A percentile compares a stretch with the other conserved stretches of the same genome.
Conservation (phyloP, 768 basidiomycete species). For the Psilocybe tampanensis region DNA sequence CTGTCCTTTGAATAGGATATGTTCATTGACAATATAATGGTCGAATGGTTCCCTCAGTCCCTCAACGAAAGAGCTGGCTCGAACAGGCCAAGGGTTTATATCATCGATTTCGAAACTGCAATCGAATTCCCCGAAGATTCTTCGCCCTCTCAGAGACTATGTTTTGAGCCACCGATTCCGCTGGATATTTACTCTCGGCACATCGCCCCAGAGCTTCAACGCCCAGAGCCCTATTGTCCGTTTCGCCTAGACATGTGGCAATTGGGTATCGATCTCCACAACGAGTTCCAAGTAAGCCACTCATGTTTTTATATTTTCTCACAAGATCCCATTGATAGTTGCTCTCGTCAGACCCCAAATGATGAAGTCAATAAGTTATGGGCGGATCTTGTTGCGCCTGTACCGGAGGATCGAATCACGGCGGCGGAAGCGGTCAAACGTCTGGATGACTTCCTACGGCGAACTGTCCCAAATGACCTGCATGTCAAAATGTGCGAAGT, state of each 20-base stretch:
- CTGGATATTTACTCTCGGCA: not conserved
- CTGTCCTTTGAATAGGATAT: slow-evolving; percentile 4
- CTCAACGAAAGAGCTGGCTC: not conserved
- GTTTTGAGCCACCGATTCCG: not conserved
- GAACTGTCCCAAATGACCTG: not conserved
- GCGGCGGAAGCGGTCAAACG: not conserved
- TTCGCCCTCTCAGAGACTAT: not conserved
- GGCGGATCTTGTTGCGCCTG: not conserved
- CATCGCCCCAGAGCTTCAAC: slow-evolving; percentile 1
- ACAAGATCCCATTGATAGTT: not conserved
- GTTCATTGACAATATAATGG: slow-evolving; percentile 6
- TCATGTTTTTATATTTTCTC: not conserved
- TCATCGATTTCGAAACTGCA: slow-evolving; percentile 17
- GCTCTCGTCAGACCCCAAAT: not conserved
- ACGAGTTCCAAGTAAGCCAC: not conserved
- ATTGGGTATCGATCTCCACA: slow-evolving; percentile 2
- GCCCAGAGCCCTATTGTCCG: slow-evolving; percentile 8
- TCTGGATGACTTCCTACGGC: not conserved
- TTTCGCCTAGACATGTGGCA: slow-evolving; percentile 18
- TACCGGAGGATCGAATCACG: not conserved
- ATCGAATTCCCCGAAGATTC: slow-evolving; percentile 10
- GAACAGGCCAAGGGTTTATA: slow-evolving; percentile 10
- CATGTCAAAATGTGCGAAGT: not conserved
- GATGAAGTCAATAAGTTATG: not conserved
- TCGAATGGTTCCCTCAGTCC: slow-evolving; percentile 12